Percentiles rank a stretch among this genome's conserved stretches.
Evolutionary conservation across 2,329 filamentous ascomycete genomes (phyloP).

Genomic region (Diplodia mutila): DNA sequence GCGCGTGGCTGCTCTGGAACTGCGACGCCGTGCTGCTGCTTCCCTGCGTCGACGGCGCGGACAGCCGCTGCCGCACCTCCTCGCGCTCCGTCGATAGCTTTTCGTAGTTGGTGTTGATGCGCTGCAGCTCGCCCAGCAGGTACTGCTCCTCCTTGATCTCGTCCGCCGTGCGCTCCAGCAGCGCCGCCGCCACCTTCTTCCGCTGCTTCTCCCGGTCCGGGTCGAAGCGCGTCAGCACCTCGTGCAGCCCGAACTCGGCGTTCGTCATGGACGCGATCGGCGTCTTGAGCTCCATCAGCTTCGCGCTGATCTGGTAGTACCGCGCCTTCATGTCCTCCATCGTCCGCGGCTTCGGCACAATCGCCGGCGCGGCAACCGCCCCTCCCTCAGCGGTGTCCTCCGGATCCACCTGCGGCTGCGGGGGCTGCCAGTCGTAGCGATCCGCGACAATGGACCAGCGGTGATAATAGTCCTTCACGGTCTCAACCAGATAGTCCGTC

Average conservation of each 20-base stretch:
- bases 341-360: slow-evolving; percentile 58
- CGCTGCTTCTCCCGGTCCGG: slow-evolving; percentile 75
- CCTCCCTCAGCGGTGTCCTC: not conserved
- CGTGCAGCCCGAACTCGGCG: slow-evolving; percentile 79
- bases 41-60: slow-evolving; percentile 72
- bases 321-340: slow-evolving; percentile 91
- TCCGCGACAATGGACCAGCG: slow-evolving; percentile 93
- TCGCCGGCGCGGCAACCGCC: slow-evolving; percentile 44
- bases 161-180: slow-evolving; percentile 78
- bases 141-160: slow-evolving; percentile 93
- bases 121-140: slow-evolving; percentile 84
- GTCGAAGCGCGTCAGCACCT: slow-evolving; percentile 86
- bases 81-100: slow-evolving; percentile 84
- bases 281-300: slow-evolving; percentile 46
- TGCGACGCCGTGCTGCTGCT: slow-evolving; percentile 42
- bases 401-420: slow-evolving; percentile 11
- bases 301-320: slow-evolving; percentile 81
- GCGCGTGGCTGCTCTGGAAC: slow-evolving; percentile 79
- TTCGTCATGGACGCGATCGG: slow-evolving; percentile 70
- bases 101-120: slow-evolving; percentile 85
- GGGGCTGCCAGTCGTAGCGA: slow-evolving; percentile 75
- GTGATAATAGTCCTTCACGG: slow-evolving; percentile 78
- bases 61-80: slow-evolving; percentile 84
- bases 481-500: slow-evolving; percentile 83
- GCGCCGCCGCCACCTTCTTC: slow-evolving; percentile 81